Conservation (phyloP, 345 rosid genomes). For the Moricandia arvensis region DNA sequence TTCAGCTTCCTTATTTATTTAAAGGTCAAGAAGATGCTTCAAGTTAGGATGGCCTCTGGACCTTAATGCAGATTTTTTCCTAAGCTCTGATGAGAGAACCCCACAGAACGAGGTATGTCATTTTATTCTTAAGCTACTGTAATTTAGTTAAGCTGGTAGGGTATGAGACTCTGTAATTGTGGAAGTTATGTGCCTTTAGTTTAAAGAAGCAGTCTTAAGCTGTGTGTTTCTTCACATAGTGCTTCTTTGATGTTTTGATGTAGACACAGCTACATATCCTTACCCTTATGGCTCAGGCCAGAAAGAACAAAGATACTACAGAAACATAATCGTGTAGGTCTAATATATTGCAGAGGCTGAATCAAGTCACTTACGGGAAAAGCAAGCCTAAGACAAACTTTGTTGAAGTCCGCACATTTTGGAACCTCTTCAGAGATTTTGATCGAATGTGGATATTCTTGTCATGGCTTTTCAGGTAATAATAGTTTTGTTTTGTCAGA, state of each 20-base stretch:
- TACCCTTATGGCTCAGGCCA: not conserved
- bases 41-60: constrained; percentile 72
- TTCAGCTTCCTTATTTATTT: constrained; percentile 6
- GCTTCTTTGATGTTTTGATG: not conserved
- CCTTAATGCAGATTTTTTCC: constrained; percentile 62
- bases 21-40: constrained; percentile 75
- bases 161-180: not conserved
- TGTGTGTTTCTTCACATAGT: not conserved
- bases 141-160: not conserved
- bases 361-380: constrained; percentile 46
- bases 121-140: constrained; percentile 2
- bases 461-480: constrained; percentile 91
- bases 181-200: constrained; percentile 9
- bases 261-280: constrained; percentile 9
- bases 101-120: constrained; percentile 47
- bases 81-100: constrained; percentile 44
- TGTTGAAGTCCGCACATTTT: constrained; percentile 96
- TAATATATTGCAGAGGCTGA: constrained; percentile 51
- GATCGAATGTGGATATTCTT: constrained; percentile 98
- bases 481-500: not conserved
- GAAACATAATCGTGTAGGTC: constrained; percentile 17
- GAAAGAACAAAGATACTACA: constrained; percentile 8
- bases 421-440: constrained; percentile 89
- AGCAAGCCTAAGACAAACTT: constrained; percentile 85
- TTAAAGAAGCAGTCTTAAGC: not conserved